Conservation (phyloP, 495 filamentous ascomycete genomes). For the Polyplosphaeria fusca region DNA sequence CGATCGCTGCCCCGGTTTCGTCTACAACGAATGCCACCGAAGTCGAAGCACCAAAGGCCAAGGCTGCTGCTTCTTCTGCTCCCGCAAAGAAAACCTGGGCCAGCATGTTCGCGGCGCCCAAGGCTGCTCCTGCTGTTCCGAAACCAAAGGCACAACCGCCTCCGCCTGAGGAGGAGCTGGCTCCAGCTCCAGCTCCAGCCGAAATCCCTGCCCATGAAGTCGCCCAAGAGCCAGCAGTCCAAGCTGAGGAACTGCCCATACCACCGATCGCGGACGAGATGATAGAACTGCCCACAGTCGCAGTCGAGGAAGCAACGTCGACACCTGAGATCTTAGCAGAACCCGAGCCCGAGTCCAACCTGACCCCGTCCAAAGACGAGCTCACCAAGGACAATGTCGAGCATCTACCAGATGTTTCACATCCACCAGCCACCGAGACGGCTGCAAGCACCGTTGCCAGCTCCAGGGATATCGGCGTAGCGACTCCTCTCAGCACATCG, state of each 20-base stretch:
- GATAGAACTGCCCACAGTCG: conserved; percentile 21
- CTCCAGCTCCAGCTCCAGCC: conserved; percentile 31
- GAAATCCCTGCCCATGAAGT: conserved; percentile 34
- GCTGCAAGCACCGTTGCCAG: conserved; percentile 88
- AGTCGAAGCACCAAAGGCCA: conserved; percentile 46
- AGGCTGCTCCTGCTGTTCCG: conserved; percentile 41
- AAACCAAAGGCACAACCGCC: conserved; percentile 34
- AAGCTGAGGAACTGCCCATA: conserved; percentile 34
- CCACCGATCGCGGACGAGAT: conserved; percentile 37
- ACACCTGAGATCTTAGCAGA: conserved; percentile 18
- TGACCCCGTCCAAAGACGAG: conserved; percentile 72
- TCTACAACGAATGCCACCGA: conserved; percentile 30
- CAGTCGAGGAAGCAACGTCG: conserved; percentile 41
- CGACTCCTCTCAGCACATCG: conserved; percentile 57
- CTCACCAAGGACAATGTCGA: conserved; percentile 91
- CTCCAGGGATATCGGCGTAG: conserved; percentile 64
- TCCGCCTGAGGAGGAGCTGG: conserved; percentile 2
- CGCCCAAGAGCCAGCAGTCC: conserved; percentile 38
- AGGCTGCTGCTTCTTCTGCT: conserved; percentile 45
- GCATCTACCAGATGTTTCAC: conserved; percentile 75
- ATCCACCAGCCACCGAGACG: conserved; percentile 71
- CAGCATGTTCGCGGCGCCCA: conserved; percentile 56
- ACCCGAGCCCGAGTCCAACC: conserved; percentile 42
- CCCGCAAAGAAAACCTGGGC: conserved; percentile 60
- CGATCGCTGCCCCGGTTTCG: conserved; percentile 35